Evolutionary conservation across 2,329 filamentous ascomycete genomes (phyloP).

Genomic region (Emmonsiellopsis sp.): DNA sequence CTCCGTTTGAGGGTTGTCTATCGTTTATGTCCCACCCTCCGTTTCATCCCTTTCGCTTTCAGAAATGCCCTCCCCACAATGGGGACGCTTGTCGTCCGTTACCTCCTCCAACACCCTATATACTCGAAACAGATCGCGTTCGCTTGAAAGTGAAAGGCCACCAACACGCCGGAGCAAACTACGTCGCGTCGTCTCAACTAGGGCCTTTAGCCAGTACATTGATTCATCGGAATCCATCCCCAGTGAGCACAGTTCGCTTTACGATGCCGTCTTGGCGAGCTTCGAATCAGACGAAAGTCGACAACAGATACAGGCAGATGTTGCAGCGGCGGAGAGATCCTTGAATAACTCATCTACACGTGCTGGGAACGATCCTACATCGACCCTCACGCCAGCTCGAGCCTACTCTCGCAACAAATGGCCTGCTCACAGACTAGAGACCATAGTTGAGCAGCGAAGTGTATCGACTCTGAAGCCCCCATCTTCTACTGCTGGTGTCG

Average conservation of each 20-base stretch:
- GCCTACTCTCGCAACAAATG: conserved; percentile 11
- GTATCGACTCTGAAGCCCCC: conserved; percentile 15
- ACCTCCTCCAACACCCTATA: not conserved
- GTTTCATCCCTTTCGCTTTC: not conserved
- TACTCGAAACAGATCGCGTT: not conserved
- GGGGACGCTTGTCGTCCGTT: not conserved
- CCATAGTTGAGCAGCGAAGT: conserved; percentile 21
- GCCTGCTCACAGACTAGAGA: conserved; percentile 16
- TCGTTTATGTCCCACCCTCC: conserved; percentile 3
- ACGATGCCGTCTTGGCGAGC: conserved; percentile 26
- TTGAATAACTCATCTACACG: not conserved
- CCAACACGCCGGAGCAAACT: conserved; percentile 7
- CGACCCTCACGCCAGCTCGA: not conserved
- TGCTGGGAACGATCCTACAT: not conserved
- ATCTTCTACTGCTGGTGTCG: conserved; percentile 3
- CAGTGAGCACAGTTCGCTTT: conserved; percentile 30
- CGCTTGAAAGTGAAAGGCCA: conserved; percentile 3
- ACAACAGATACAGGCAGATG: conserved; percentile 6
- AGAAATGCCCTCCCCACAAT: not conserved
- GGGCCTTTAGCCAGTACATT: conserved; percentile 13
- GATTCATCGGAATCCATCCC: conserved; percentile 24
- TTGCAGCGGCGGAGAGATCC: conserved; percentile 24
- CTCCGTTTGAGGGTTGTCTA: conserved; percentile 3
- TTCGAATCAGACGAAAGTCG: conserved; percentile 18
- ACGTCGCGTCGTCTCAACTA: conserved; percentile 14